These are phyloP conservation scores for Cryphonectria japonica DNA, from an alignment of 2,329 filamentous ascomycete species.

Conservation along the genomic window DNA sequence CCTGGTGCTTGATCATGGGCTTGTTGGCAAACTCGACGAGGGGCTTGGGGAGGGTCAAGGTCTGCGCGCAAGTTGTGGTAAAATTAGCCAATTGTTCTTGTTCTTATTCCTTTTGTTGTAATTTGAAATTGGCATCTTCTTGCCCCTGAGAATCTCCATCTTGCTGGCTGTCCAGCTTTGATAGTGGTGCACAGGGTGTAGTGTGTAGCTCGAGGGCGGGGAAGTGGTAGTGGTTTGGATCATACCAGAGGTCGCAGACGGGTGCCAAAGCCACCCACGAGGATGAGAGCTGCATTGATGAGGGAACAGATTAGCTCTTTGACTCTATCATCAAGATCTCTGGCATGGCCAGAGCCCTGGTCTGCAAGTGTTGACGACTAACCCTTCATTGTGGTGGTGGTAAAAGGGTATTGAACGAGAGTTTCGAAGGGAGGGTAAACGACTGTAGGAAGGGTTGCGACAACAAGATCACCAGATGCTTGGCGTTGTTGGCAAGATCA, in stretches of 20 bases:
- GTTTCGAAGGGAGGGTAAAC: constrained; percentile 14
- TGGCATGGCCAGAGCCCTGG: neutral
- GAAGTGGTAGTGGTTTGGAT: constrained; percentile 30
- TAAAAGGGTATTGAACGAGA: constrained; percentile 20
- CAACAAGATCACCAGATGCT: constrained; percentile 19
- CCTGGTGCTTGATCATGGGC: constrained; percentile 98
- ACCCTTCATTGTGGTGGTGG: constrained; percentile 28
- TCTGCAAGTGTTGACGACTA: constrained; percentile 3
- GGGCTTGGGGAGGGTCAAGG: constrained; percentile 94
- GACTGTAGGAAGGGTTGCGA: constrained; percentile 6
- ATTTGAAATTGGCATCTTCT: neutral
- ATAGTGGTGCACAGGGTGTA: neutral
- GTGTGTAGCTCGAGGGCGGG: neutral
- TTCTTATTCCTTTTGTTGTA: neutral
- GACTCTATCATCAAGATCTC: neutral
- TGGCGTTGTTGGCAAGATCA: constrained; percentile 13
- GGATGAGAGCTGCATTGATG: constrained; percentile 78
- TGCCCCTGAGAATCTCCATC: neutral
- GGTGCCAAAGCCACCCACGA: constrained; percentile 98
- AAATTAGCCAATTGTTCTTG: constrained; percentile 26
- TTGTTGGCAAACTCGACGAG: constrained; percentile 98
- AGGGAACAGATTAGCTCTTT: constrained; percentile 30
- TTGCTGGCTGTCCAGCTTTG: neutral
- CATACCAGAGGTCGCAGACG: constrained; percentile 93
- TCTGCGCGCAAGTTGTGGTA: constrained; percentile 56